These are phyloP conservation scores for Collariella sp. DNA, from an alignment of 495 filamentous ascomycete species.

Conservation along the genomic window DNA sequence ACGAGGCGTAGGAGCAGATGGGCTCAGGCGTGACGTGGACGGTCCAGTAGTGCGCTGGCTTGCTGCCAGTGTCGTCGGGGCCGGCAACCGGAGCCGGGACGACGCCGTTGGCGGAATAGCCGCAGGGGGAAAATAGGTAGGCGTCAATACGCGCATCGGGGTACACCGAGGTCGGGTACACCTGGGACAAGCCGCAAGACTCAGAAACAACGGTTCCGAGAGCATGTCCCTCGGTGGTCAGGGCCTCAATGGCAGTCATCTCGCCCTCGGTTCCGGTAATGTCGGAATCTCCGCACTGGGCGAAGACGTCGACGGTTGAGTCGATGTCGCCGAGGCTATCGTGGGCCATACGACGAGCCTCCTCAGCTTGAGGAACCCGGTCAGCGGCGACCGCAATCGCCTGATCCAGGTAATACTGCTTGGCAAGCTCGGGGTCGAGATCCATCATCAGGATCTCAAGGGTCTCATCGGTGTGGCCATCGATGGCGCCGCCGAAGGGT, in stretches of 20 bases:
- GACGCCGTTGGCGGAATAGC: slow-evolving; percentile 96
- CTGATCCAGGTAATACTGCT: slow-evolving; percentile 92
- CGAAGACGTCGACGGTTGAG: slow-evolving; percentile 68
- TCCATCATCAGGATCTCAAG: slow-evolving; percentile 98
- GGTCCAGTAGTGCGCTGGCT: slow-evolving; percentile 86
- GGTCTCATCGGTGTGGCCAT: slow-evolving; percentile 66
- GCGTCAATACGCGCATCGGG: slow-evolving; percentile 93
- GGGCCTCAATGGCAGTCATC: slow-evolving; percentile 52
- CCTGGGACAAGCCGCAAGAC: slow-evolving; percentile 75
- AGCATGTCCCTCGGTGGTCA: slow-evolving; percentile 88
- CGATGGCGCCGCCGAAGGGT: slow-evolving; percentile 36
- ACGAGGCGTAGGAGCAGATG: slow-evolving; percentile 96
- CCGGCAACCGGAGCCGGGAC: slow-evolving; percentile 59
- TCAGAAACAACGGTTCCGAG: slow-evolving; percentile 91
- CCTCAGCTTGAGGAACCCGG: slow-evolving; percentile 54
- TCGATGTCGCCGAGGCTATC: slow-evolving; percentile 40
- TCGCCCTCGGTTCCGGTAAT: slow-evolving; percentile 5
- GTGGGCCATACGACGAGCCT: slow-evolving; percentile 45
- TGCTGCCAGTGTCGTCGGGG: slow-evolving; percentile 45
- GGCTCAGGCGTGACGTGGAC: slow-evolving; percentile 98
- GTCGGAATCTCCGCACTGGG: slow-evolving; percentile 60
- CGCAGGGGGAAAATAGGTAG: slow-evolving; percentile 94
- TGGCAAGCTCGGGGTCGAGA: slow-evolving; percentile 81
- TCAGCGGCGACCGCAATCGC: slow-evolving; percentile 84
- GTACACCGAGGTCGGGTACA: slow-evolving; percentile 79